Base-by-base conservation (phyloP, 2,329 filamentous ascomycete genomes). In the Gnomoniopsis sp. region DNA sequence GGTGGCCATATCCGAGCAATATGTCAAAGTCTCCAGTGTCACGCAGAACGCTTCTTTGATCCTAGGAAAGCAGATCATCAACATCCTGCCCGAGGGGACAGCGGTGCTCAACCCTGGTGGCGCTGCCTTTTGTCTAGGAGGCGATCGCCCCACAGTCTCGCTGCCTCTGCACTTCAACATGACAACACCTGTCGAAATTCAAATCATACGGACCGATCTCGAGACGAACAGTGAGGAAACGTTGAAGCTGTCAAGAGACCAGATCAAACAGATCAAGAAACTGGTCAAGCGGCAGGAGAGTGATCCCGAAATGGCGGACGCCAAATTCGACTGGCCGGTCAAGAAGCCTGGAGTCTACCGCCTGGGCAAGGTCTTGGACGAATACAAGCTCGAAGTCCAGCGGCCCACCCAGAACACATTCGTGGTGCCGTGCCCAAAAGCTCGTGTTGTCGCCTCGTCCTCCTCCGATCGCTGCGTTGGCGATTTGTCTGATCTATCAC, bases 41-140 rank as follows among this genome's bases (percentile, higher is more conserved):
- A 79, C 96, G 62, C 91, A 97, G 71, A 97, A 98, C 71, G 85
- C 91, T 34, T 96, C 93, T 22, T 82, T 98, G 68, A 98, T 99
- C 64, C 83, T 96, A 75, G 95, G 95, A 69, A 95, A 92, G 72
- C 93, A 98, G 76, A 96, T 97, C 66, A 93, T 99, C 74, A 95
- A 99, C 71, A 96, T 99, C 69, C 79, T 99, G 57, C 95, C 95
- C 2, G 95, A 99, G 79, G 96, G 96, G 19, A 95, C 93, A 51
- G 95, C 93, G 15, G 81, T 92, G 51, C 79, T 99, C 63, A 99
- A 99, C 68, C 91, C 92, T 0, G 84, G 92, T 49, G 82, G 85
- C 59, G 77, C 81, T n/a, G 83, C 92, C 0, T 95, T 95, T 72
- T 99, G 95, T 73, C 76, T 99, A 50, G 88, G 88, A 58, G 77